Percentiles rank a stretch among this genome's conserved stretches.
Conservation (phyloP, 768 basidiomycete genomes). For the Podaxis mareebaensis region DNA sequence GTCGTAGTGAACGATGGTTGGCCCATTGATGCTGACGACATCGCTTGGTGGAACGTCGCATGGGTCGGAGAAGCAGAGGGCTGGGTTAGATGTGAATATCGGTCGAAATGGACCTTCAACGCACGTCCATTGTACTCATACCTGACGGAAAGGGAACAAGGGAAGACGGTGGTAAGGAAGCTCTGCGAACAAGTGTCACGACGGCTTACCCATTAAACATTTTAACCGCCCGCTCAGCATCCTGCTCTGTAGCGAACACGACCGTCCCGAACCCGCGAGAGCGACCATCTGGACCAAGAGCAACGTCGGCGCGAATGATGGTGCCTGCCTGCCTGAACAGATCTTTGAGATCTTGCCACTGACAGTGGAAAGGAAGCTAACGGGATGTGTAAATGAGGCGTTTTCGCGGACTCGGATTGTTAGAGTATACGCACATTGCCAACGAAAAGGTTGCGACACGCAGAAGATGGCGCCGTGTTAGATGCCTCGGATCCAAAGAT, state of each 20-base stretch:
- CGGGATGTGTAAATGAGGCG: conserved; percentile 45
- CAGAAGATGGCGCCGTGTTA: conserved; percentile 22
- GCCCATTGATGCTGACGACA: not conserved
- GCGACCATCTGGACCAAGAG: conserved; percentile 83
- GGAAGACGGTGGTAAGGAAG: conserved; percentile 12
- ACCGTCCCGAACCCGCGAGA: conserved; percentile 94
- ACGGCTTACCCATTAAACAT: conserved; percentile 87
- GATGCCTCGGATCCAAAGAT: conserved; percentile 20
- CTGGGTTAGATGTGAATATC: conserved; percentile 49
- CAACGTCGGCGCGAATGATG: conserved; percentile 89
- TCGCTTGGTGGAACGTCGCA: conserved; percentile 16
- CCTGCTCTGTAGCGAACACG: conserved; percentile 77
- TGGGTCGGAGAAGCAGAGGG: conserved; percentile 5
- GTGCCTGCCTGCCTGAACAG: conserved; percentile 90
- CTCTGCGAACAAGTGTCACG: conserved; percentile 9
- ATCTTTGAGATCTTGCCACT: conserved; percentile 99
- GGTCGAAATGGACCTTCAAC: conserved; percentile 92
- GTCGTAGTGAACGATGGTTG: conserved; percentile 15
- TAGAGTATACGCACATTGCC: conserved; percentile 68
- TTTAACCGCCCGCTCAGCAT: conserved; percentile 80
- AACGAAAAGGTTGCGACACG: conserved; percentile 70
- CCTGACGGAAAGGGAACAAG: conserved; percentile 38
- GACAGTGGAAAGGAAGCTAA: conserved; percentile 90
- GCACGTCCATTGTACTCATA: conserved; percentile 86
- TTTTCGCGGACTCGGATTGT: not conserved